Base-by-base conservation (phyloP, 805 yeast genomes). In the Ogataea corticis region DNA sequence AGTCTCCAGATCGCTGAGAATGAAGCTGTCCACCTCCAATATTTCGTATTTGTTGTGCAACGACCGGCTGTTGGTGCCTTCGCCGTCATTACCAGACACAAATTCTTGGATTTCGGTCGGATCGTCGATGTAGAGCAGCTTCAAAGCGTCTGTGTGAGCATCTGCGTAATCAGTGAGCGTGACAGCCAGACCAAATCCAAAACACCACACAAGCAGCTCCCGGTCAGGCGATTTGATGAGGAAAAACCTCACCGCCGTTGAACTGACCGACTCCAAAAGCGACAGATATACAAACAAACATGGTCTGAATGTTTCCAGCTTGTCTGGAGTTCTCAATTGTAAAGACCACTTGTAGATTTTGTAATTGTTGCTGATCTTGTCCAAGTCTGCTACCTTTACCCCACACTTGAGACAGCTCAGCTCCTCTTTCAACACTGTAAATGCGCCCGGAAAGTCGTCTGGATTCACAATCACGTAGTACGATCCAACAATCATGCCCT, bases 281-380 rank as follows among this genome's bases (percentile, higher is more conserved):
- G 65, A 55, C 31, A 66, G 67, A 45, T 70, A 73, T 0, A 71
- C 60, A 45, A 62, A 71, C 19, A 66, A 52, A 41, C 64, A 67
- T 0, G 75, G 70, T 1, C 62, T 53, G 42, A 65, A 79, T 0
- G 12, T 14, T n/a, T 68, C 73, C 1, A 29, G 51, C 33, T 61
- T 55, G 1, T 50, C 33, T 9, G 33, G 37, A 2, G 7, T 17
- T 2, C 32, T 41, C 13, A 82, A 53, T 7, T 48, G 45, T 2
- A 83, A 34, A 19, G 70, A 69, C 91, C 91, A 85, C 56, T 84
- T 85, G 65, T 70, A 70, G 1, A 84, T 33, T 47, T 68, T 74
- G 16, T 61, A 63, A 23, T 66, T 59, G 36, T 52, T 48, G 18
- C 55, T 56, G 19, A 37, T 17, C 13, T 10, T 16, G 32, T 37